Evolutionary conservation across 1,284 basidiomycete genomes (phyloP).

Genomic region (Apiotrichum laibachii): DNA sequence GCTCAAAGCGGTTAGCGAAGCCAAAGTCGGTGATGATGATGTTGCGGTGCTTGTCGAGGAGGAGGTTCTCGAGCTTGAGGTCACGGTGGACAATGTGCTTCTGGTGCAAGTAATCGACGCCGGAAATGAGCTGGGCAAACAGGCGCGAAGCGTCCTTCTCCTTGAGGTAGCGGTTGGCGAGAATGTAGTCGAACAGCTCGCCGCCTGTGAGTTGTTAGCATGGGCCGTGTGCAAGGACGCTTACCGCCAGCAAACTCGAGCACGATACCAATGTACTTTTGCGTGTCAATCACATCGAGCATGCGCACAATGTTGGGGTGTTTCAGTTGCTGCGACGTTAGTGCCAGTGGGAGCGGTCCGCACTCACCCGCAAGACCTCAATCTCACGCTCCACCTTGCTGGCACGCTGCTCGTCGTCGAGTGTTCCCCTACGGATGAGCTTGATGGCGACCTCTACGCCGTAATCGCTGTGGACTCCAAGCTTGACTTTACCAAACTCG

Average conservation of each 20-base stretch:
- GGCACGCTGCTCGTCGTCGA: conserved; percentile 82
- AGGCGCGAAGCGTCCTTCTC: conserved; percentile 94
- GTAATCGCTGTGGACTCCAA: conserved; percentile 90
- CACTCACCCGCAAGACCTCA: conserved; percentile 83
- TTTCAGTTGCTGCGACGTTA: conserved; percentile 67
- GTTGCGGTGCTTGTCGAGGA: conserved; percentile 94
- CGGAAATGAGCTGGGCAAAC: conserved; percentile 97
- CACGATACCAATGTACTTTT: conserved; percentile 99
- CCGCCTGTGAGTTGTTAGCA: conserved; percentile 61
- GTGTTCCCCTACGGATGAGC: conserved; percentile 88
- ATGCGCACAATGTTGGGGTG: conserved; percentile 98
- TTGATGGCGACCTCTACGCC: conserved; percentile 99
- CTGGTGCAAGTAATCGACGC: conserved; percentile 97
- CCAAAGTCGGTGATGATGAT: conserved; percentile 99
- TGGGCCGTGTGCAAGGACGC: conserved; percentile 14
- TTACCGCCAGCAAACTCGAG: conserved; percentile 87
- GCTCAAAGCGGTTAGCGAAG: conserved; percentile 96
- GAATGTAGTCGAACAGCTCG: conserved; percentile 98
- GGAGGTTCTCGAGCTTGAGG: conserved; percentile 96
- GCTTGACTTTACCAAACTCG: conserved; percentile 99
- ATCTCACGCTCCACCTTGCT: conserved; percentile 97
- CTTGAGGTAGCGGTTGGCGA: conserved; percentile 93
- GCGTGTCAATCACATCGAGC: conserved; percentile 98
- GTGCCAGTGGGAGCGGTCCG: background rate
- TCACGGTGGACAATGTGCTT: conserved; percentile 99